Conservation (phyloP, 345 rosid species). For the Salix brachista region DNA sequence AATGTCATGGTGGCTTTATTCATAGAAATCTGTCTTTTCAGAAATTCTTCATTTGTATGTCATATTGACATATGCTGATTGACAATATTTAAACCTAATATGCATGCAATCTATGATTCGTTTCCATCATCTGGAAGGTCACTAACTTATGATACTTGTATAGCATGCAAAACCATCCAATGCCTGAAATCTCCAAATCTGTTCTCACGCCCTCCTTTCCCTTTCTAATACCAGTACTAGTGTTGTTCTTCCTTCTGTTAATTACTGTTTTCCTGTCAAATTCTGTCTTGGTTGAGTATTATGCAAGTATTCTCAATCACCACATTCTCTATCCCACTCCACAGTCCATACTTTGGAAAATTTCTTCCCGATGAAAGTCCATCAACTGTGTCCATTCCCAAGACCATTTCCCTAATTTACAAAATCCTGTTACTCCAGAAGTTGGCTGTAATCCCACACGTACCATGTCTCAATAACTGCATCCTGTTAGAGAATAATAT, state of each 20-base stretch:
- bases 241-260: neutral
- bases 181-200: neutral
- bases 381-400: neutral
- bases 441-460: neutral
- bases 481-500: too few species aligned
- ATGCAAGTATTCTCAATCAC: neutral
- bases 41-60: too few species aligned
- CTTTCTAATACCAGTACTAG: neutral
- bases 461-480: neutral
- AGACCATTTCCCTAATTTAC: neutral
- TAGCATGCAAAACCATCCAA: neutral
- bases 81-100: neutral
- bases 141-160: neutral
- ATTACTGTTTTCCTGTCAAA: neutral
- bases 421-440: neutral
- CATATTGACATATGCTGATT: neutral
- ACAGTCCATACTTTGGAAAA: neutral
- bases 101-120: neutral
- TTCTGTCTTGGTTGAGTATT: neutral
- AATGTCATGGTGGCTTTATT: too few species aligned
- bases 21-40: neutral
- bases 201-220: neutral
- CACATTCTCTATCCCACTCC: neutral
- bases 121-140: neutral
- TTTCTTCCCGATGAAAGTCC: too few species aligned